phyloP scores from a whole-genome alignment of 2,329 filamentous ascomycete species.

The Ascochyta viciae-villosae region DNA sequence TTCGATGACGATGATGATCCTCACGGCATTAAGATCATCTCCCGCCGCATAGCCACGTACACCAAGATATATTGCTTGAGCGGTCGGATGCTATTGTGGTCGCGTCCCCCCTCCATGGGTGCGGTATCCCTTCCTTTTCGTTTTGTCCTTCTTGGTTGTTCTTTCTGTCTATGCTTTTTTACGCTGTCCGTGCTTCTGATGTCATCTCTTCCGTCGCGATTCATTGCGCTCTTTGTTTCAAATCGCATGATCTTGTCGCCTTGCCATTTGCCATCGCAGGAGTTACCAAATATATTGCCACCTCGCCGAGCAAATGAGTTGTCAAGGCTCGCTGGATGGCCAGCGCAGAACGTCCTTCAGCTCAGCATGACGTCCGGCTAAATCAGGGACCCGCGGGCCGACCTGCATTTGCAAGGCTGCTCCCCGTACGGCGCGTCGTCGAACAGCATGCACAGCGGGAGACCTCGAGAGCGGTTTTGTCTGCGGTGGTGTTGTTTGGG shows the following conservation, averaged over 20 bases:
- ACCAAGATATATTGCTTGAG: conserved; percentile 11
- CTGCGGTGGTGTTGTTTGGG: conserved; percentile 5
- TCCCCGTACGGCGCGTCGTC: conserved; percentile 5
- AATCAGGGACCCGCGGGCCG: conserved; percentile 10
- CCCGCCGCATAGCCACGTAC: conserved; percentile 2
- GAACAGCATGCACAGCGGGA: conserved; percentile 12
- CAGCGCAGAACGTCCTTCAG: conserved; percentile 25
- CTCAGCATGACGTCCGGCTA: conserved; percentile 22
- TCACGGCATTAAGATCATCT: conserved; percentile 11
- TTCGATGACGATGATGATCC: conserved; percentile 5
- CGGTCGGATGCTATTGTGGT: conserved; percentile 19
- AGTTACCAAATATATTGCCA: conserved; percentile 14
- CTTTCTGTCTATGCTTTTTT: conserved; percentile 20
- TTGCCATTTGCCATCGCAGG: conserved; percentile 14
- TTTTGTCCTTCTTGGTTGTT: conserved; percentile 18
- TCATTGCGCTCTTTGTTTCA: conserved; percentile 14
- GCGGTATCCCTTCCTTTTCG: conserved; percentile 21
- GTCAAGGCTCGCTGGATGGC: conserved; percentile 29
- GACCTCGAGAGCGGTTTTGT: conserved; percentile 1
- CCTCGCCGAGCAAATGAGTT: conserved; percentile 30
- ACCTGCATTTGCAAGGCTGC: conserved; percentile 9
- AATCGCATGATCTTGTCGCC: conserved; percentile 16
- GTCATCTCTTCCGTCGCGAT: conserved; percentile 24
- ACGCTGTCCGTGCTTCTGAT: conserved; percentile 30
- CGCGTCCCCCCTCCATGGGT: conserved; percentile 23